Percentiles rank a stretch among this genome's conserved stretches.
These are phyloP conservation scores for Tephrocybe sp. DNA, from an alignment of 768 basidiomycete genomes.

Conservation along the genomic window DNA sequence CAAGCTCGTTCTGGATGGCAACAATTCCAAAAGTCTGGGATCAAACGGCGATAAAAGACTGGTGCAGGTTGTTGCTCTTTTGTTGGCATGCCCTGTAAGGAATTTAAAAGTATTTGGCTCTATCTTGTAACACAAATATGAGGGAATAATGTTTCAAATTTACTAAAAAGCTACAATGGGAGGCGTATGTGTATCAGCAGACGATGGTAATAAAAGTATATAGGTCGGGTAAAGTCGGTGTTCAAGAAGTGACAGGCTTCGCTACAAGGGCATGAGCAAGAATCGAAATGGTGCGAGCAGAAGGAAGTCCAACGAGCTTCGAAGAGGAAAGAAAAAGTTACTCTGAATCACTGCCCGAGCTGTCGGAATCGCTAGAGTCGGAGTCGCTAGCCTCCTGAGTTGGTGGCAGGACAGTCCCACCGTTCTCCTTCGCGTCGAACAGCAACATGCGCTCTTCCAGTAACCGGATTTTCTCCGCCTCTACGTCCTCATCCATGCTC, in stretches of 20 bases:
- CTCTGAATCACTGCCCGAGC: conserved; percentile 84
- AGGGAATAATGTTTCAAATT: conserved; percentile 18
- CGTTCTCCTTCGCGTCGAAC: conserved; percentile 65
- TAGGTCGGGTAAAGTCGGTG: conserved; percentile 14
- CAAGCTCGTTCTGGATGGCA: conserved; percentile 54
- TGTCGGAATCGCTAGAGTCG: conserved; percentile 77
- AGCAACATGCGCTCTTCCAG: conserved; percentile 86
- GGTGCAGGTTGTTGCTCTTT: not conserved
- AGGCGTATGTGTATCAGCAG: conserved; percentile 33
- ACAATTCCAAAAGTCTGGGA: conserved; percentile 49
- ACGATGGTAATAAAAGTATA: conserved; percentile 41
- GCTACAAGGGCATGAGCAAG: conserved; percentile 10
- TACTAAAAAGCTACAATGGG: conserved; percentile 55
- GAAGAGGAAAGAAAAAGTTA: conserved; percentile 37
- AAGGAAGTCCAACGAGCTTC: conserved; percentile 17
- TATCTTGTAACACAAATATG: conserved; percentile 8
- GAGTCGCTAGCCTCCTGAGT: conserved; percentile 67
- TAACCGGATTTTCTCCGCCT: conserved; percentile 91
- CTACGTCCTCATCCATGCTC: conserved; percentile 96
- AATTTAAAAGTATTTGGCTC: not conserved
- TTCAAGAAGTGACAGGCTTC: conserved; percentile 15
- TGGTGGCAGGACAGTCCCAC: conserved; percentile 33
- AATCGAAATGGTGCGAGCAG: conserved; percentile 6
- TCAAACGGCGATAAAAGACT: conserved; percentile 24
- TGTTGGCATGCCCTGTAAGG: not conserved